Evolutionary conservation across 176 grass and related monocot species (phyloP), one percentile per base, ranked within the genome.

Genomic region (Cenchrus purpureus): DNA sequence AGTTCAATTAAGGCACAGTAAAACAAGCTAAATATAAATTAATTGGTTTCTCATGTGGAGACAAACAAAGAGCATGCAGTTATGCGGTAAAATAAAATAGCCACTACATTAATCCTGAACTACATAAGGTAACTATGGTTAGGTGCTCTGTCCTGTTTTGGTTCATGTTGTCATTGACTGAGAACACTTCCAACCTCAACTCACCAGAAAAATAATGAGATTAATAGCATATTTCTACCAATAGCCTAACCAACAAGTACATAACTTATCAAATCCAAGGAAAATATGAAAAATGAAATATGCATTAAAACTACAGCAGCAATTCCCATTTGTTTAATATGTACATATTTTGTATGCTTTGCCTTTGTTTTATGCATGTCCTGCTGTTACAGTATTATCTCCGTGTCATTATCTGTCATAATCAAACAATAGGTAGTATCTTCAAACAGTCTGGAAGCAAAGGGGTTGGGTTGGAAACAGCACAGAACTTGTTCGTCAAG

Each of bases 391-490:
- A 82, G 25, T 54, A 64, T 8, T 12, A 54, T 65, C 58, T 75
- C 25, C 34, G 29, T 2, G 25, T 60, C 20, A 60, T n/a, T 8
- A 9, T 57, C 19, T 59, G 19, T 17, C 2, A 16, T 13, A 65
- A 74, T 61, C 59, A 49, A 53, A 64, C 44, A 67, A 45, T 25
- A 67, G 20, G 48, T 45, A 43, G 45, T 31, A 31, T 55, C 8
- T 67, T 65, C 62, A 68, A 77, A 44, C 62, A 68, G 57, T n/a
- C 22, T 63, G 61, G 52, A 54, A 32, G 60, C 63, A 77, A 77
- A 82, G 22, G 40, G 22, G 40, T 49, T 63, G 63, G 20, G 8
- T 60, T 65, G 16, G 14, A 86, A 74, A 80, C 19, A 76, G 48
- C 59, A 84, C 60, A 54, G n/a, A 74, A 51, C 58, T 82, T 59